These are phyloP conservation scores for Penicillium vulpinum DNA, from an alignment of 2,329 filamentous ascomycete genomes.

Conservation along the genomic window DNA sequence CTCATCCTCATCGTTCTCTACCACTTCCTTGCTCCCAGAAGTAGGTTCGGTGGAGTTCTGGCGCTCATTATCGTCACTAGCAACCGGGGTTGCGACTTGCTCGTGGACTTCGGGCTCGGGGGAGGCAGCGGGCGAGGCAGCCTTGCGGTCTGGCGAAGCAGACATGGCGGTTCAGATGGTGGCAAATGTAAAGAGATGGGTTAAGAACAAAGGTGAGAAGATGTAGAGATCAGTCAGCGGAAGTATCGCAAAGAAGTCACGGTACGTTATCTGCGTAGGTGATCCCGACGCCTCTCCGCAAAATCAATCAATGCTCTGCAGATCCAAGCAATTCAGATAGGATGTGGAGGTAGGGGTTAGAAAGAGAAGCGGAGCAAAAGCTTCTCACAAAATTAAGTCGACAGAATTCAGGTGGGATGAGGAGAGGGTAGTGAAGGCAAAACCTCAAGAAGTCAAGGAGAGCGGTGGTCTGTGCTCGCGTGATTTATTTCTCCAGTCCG, in stretches of 20 bases:
- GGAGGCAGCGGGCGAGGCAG: constrained; percentile 23
- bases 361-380: neutral
- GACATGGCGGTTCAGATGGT: constrained; percentile 33
- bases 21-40: constrained; percentile 24
- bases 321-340: neutral
- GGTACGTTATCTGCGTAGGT: constrained; percentile 9
- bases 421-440: constrained; percentile 9
- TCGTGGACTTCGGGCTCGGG: constrained; percentile 26
- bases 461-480: constrained; percentile 29
- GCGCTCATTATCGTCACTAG: constrained; percentile 21
- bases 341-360: neutral
- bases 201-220: neutral
- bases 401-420: constrained; percentile 2
- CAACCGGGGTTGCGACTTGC: constrained; percentile 30
- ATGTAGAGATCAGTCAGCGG: neutral
- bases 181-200: neutral
- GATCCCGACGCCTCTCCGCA: constrained; percentile 10
- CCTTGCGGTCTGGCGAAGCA: constrained; percentile 37
- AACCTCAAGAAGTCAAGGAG: constrained; percentile 21
- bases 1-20: constrained; percentile 19
- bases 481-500: constrained; percentile 24
- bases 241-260: constrained; percentile 11
- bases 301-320: neutral
- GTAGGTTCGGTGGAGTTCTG: constrained; percentile 10
- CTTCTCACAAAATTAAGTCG: neutral